phyloP scores from a whole-genome alignment of 2,329 filamentous ascomycete species.

The Aspergillus pseudonomiae region DNA sequence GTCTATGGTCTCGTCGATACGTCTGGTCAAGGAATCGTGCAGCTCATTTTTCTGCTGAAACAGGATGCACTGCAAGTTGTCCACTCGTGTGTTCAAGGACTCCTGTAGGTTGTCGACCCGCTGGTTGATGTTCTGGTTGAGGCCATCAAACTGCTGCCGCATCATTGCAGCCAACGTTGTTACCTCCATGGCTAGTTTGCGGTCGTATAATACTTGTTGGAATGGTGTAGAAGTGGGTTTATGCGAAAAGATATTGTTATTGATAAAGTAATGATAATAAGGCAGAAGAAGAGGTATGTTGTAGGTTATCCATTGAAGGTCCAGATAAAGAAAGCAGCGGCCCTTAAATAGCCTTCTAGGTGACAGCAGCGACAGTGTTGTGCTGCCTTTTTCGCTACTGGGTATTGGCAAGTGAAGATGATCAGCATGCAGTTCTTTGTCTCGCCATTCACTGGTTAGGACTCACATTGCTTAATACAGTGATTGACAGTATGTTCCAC shows the following conservation, averaged over 20 bases:
- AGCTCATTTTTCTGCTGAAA: not conserved
- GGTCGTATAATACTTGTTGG: too few relatives aligned
- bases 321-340: not conserved
- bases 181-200: not conserved
- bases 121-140: not conserved
- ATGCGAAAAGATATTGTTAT: not conserved
- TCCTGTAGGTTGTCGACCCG: not conserved
- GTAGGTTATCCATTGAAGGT: not conserved
- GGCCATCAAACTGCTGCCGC: not conserved
- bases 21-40: not conserved
- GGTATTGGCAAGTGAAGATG: not conserved
- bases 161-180: not conserved
- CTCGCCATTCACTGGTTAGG: too few relatives aligned
- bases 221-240: too few relatives aligned
- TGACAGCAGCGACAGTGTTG: not conserved
- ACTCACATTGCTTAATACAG: too few relatives aligned
- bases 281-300: too few relatives aligned
- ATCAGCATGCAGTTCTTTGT: not conserved
- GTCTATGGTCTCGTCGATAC: not conserved
- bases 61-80: not conserved
- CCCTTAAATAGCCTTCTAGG: not conserved
- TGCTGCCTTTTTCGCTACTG: too few relatives aligned
- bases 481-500: too few relatives aligned
- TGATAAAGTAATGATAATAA: not conserved
- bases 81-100: not conserved